A percentile compares a stretch with the other conserved stretches of the same genome.
phyloP scores from a whole-genome alignment of 169 alveolate genomes.

The Plasmodium gallinaceum region DNA sequence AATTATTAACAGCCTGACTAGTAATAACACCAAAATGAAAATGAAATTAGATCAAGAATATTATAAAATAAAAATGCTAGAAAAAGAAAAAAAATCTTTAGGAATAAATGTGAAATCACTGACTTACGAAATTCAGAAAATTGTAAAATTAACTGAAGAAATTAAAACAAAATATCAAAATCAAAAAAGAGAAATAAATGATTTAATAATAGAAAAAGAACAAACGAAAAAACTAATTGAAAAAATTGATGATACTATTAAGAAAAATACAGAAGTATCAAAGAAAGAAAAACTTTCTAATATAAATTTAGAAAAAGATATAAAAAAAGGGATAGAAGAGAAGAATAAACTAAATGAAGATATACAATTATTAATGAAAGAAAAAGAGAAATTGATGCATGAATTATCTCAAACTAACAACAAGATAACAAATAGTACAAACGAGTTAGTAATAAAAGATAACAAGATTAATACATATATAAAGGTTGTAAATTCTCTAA shows the following conservation, averaged over 20 bases:
- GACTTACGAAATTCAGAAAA: conserved; percentile 56
- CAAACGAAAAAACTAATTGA: conserved; percentile 70
- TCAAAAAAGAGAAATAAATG: conserved; percentile 68
- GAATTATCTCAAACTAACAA: conserved; percentile 26
- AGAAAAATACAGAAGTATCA: conserved; percentile 53
- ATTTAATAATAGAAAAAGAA: conserved; percentile 63
- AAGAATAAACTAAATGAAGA: conserved; percentile 70
- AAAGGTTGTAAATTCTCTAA: conserved; percentile 43
- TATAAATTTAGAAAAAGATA: conserved; percentile 57
- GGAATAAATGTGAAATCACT: conserved; percentile 59
- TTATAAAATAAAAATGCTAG: conserved; percentile 46
- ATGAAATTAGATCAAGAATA: conserved; percentile 70
- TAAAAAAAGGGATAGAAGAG: conserved; percentile 51
- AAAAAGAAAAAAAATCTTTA: conserved; percentile 63
- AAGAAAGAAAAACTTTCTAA: conserved; percentile 52
- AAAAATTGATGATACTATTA: conserved; percentile 58
- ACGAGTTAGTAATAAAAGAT: conserved; percentile 41
- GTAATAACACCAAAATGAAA: conserved; percentile 42
- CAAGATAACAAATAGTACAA: conserved; percentile 13
- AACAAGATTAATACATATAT: conserved; percentile 49
- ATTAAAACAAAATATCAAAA: conserved; percentile 25
- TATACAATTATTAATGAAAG: conserved; percentile 37
- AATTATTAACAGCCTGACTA: conserved; percentile 28
- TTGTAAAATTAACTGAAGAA: conserved; percentile 58
- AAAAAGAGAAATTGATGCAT: conserved; percentile 52